Evolutionary conservation across 257 asterid genomes (phyloP), one percentile per base, ranked within the genome.

Genomic region (Voacanga thouarsii): DNA sequence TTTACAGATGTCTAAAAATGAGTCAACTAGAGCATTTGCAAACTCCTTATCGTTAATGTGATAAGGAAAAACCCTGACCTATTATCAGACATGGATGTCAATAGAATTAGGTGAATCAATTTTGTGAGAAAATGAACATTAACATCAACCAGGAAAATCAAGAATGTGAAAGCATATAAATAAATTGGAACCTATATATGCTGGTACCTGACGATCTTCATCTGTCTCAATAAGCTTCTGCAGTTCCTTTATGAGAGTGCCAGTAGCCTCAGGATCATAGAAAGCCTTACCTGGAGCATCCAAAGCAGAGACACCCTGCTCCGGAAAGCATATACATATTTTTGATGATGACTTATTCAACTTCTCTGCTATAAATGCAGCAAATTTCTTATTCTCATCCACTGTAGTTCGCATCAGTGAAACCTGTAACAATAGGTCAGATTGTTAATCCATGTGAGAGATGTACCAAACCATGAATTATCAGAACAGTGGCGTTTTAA

Each of bases 261-360:
- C 89, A 60, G 94, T 93, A 80, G 93, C 97, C 80, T 86, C 90
- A 65, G 94, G 94, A 83, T 95, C 92, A 84, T 89, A 81, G 81
- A 95, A 95, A 16, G 91, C 87, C 88, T 84, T 89, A n/a, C 90
- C 93, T 19, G 90, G 94, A 74, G 97, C 93, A 90, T 95, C 99
- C 86, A 95, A 81, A 45, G 97, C 96, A 81, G 99, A 95, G 71
- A 93, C 83, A 74, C 99, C 99, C 75, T 81, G 82, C 86, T 88
- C 92, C 68, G 99, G 98, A 78, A 95, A 85, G 92, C 98, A 95
- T 83, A 95, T 82, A 63, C 90, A 45, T 73, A 95, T 81, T 79
- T 85, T 87, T 66, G 98, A 95, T 49, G 92, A 86, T 72, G 94
- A 87, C 82, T 85, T 93, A 80, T 89, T 91, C 85, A 91, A 82